Percentiles rank a stretch among this genome's conserved stretches.
These are phyloP conservation scores for Crithidia fasciculata DNA, from an alignment of 208 protist genomes.

Conservation along the genomic window DNA sequence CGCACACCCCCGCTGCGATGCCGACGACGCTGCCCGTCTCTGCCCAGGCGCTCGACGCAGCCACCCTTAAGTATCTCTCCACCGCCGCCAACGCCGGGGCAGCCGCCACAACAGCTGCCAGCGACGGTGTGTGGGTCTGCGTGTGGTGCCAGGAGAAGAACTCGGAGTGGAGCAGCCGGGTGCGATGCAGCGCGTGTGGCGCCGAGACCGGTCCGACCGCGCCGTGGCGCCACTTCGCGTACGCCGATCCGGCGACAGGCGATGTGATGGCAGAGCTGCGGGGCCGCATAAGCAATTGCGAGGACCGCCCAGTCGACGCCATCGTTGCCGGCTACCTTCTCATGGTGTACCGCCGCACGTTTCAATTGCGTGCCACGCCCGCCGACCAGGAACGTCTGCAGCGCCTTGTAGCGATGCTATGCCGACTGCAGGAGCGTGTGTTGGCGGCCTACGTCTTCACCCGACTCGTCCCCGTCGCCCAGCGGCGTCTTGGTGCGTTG, in stretches of 20 bases:
- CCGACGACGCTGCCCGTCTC: conserved; percentile 25
- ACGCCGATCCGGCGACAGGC: conserved; percentile 38
- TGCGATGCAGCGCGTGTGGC: conserved; percentile 75
- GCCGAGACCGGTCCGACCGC: conserved; percentile 81
- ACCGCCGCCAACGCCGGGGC: conserved; percentile 6
- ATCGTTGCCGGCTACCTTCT: conserved; percentile 81
- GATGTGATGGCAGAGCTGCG: conserved; percentile 78
- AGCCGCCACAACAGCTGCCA: neutral
- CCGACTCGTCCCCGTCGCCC: conserved; percentile 58
- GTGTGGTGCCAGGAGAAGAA: conserved; percentile 87
- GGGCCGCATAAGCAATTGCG: conserved; percentile 64
- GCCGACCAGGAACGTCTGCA: conserved; percentile 73
- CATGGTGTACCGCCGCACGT: conserved; percentile 83
- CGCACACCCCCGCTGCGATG: neutral
- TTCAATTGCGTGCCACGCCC: conserved; percentile 71
- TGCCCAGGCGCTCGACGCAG: conserved; percentile 23
- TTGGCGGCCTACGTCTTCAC: conserved; percentile 84
- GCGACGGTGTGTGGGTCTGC: conserved; percentile 75
- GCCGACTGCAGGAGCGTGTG: conserved; percentile 74
- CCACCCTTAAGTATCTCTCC: conserved; percentile 23
- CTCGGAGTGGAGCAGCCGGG: conserved; percentile 63
- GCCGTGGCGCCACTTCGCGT: conserved; percentile 75
- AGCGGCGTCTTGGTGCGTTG: conserved; percentile 20
- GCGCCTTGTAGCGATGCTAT: conserved; percentile 64
- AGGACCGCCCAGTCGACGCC: conserved; percentile 66